Base-by-base conservation (phyloP, 768 basidiomycete species). In the Botryobasidium botryosum region DNA sequence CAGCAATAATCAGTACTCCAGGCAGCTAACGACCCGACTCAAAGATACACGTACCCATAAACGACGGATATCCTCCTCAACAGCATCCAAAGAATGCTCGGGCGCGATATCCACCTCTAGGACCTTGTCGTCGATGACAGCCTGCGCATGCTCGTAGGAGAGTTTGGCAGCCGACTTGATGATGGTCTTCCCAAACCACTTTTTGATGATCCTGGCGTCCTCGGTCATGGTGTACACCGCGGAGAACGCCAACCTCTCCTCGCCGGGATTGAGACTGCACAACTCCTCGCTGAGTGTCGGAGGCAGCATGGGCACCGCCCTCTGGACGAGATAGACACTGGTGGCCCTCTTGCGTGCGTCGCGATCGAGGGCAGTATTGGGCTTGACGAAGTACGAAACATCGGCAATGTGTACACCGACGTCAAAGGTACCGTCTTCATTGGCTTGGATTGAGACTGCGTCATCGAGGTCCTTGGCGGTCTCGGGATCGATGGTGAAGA, bases 261-360 rank as follows among this genome's bases (percentile, higher is more conserved):
- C 70, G 7, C 80, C 82, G 4, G 90, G 88, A 47, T 75, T 69
- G 45, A 99, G 71, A 62, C 86, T 92, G 64, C 94, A 99, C 12
- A 91, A 69, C 53, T 90, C 77, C 61, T 96, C 91, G 55, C 80
- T 84, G 35, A 99, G 66, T n/a, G 79, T 69, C 23, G 88, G 87
- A 2, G 94, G 94, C 6, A 99, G 68, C 94, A 99, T 99, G 2
- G 92, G 91, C 10, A 96, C 92, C 18, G 81, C 77, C 44, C 92
- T 77, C 60, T 99, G 94, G 23, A 97, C 77, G 35, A 99, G 80
- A 57, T 97, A 96, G 38, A 99, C 94, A 54, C 84, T 90, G 2
- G 90, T 96, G 23, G 91, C 94, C 48, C 91, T 73, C 63, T 97
- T 97, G 52, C 91, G 78, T 32, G 94, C 94, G 63, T 99, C 94